phyloP scores from a whole-genome alignment of 73 alveolate genomes.

The Paramecium bursaria region DNA sequence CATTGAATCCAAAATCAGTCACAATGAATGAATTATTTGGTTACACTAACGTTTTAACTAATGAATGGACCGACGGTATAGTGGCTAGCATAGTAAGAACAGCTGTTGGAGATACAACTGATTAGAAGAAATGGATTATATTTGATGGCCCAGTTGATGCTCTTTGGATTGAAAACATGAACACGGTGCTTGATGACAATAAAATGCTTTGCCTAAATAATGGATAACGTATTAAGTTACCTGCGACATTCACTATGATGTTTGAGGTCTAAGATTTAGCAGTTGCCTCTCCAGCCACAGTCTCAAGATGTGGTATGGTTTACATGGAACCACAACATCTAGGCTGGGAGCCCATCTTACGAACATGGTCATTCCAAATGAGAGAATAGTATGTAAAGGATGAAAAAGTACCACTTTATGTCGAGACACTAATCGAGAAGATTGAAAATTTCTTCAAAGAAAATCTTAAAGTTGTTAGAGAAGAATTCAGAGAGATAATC shows the following conservation, averaged over 20 bases:
- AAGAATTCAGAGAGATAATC: constrained; percentile 94
- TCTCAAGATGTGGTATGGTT: constrained; percentile 99
- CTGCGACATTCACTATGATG: constrained; percentile 99
- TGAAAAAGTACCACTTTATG: constrained; percentile 70
- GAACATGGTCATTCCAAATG: constrained; percentile 90
- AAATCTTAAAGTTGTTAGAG: constrained; percentile 89
- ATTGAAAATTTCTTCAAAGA: constrained; percentile 74
- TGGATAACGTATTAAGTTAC: constrained; percentile 98
- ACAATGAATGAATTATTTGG: constrained; percentile 99
- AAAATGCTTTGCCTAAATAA: constrained; percentile 98
- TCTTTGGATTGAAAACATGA: constrained; percentile 92
- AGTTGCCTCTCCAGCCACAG: constrained; percentile 99
- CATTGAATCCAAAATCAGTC: constrained; percentile 99
- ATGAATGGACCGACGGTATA: constrained; percentile 99
- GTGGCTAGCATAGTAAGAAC: constrained; percentile 97
- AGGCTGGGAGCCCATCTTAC: constrained; percentile 97
- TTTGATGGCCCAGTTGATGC: constrained; percentile 99
- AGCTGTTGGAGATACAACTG: constrained; percentile 98
- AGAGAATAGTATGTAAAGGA: constrained; percentile 68
- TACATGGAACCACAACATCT: constrained; percentile 99
- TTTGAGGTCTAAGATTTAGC: constrained; percentile 99
- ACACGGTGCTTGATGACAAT: constrained; percentile 99
- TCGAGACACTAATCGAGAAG: constrained; percentile 75
- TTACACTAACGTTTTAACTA: constrained; percentile 94
- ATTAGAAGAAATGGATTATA: constrained; percentile 96